phyloP scores from a whole-genome alignment of 176 grass and related monocot genomes.

The Rhynchospora pubera region DNA sequence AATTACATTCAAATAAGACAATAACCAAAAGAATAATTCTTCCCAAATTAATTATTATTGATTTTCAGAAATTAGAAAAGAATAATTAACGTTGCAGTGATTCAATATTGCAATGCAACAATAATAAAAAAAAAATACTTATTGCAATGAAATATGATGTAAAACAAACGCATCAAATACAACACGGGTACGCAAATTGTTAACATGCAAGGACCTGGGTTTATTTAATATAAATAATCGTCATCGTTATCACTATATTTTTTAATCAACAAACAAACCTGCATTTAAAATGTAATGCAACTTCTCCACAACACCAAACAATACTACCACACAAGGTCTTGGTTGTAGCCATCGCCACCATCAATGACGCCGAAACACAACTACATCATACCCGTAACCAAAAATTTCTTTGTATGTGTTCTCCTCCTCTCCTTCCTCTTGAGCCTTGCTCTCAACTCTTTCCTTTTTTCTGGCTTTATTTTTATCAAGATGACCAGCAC shows the following conservation, averaged over 20 bases:
- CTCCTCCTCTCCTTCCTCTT: constrained; percentile 3
- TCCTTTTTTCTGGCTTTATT: neutral
- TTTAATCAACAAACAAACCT: neutral
- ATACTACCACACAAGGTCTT: neutral
- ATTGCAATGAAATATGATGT: neutral
- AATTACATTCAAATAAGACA: neutral
- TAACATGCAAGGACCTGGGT: neutral
- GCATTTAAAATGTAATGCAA: neutral
- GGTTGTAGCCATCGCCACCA: neutral
- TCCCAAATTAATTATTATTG: too few species aligned
- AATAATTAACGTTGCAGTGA: neutral
- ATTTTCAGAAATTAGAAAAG: neutral
- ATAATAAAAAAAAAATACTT: neutral
- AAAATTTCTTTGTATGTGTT: neutral
- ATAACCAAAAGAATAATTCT: neutral
- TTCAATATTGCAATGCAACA: neutral
- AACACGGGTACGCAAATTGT: neutral
- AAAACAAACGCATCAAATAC: neutral
- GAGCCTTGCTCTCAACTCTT: neutral
- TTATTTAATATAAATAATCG: neutral
- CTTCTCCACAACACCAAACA: neutral
- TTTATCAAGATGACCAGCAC: constrained; percentile 18
- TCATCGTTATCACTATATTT: neutral
- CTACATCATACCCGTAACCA: neutral
- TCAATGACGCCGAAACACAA: neutral